Conservation (phyloP, 2,329 filamentous ascomycete genomes). For the Pseudopyrenochaeta lycopersici region DNA sequence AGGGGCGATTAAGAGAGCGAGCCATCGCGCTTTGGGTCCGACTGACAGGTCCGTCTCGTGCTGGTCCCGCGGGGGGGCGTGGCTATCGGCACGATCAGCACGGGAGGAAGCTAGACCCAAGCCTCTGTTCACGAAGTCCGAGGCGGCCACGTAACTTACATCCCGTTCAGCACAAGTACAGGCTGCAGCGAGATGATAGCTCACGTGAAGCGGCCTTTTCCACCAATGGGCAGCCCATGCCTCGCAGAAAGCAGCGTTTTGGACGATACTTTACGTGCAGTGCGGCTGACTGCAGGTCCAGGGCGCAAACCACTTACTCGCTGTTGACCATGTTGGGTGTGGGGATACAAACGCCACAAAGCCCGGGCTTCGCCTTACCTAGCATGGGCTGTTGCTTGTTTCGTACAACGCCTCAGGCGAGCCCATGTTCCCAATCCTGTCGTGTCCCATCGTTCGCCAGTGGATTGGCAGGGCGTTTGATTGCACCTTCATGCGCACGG, state of each 20-base stretch:
- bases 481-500: slow-evolving; percentile 23
- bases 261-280: slow-evolving; percentile 5
- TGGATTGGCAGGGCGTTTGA: slow-evolving; percentile 16
- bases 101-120: slow-evolving; percentile 17
- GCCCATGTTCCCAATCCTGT: slow-evolving; percentile 8
- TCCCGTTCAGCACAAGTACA: slow-evolving; percentile 8
- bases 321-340: slow-evolving; percentile 15
- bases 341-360: slow-evolving; percentile 26
- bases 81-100: slow-evolving; percentile 19
- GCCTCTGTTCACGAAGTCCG: slow-evolving; percentile 18
- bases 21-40: slow-evolving; percentile 21
- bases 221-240: slow-evolving; percentile 9
- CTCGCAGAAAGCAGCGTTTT: slow-evolving; percentile 13
- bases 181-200: background rate
- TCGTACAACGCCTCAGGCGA: slow-evolving; percentile 22
- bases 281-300: slow-evolving; percentile 22
- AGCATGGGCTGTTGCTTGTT: slow-evolving; percentile 29
- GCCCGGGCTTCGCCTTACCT: slow-evolving; percentile 20
- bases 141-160: slow-evolving; percentile 9
- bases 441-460: slow-evolving; percentile 4
- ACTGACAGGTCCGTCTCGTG: slow-evolving; percentile 19
- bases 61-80: slow-evolving; percentile 15
- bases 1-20: slow-evolving; percentile 34
- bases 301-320: slow-evolving; percentile 10
- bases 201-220: slow-evolving; percentile 1